These are phyloP conservation scores for Radiomyces spectabilis DNA, from an alignment of 192 early-diverging fungal species.

Conservation along the genomic window DNA sequence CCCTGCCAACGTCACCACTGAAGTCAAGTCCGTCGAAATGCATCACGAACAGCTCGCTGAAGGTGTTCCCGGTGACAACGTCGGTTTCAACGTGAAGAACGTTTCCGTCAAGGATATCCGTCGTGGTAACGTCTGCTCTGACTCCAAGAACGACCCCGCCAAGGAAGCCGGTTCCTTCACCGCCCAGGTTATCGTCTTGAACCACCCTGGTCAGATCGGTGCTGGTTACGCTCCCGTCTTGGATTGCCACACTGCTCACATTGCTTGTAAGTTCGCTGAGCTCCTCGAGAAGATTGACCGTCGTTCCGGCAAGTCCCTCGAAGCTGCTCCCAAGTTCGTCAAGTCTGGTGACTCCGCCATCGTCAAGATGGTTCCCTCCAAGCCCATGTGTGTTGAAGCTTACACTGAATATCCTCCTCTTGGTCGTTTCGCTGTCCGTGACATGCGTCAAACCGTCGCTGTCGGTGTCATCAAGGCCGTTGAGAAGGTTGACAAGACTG, in stretches of 20 bases:
- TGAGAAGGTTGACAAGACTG: slow-evolving; percentile 70
- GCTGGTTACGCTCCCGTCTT: slow-evolving; percentile 93
- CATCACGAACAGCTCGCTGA: slow-evolving; percentile 89
- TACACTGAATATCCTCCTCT: slow-evolving; percentile 91
- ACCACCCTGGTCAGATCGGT: slow-evolving; percentile 93
- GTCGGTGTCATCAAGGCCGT: slow-evolving; percentile 95
- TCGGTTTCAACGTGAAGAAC: slow-evolving; percentile 99
- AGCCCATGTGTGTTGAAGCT: slow-evolving; percentile 95
- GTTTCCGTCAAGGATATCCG: slow-evolving; percentile 96
- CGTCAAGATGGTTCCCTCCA: slow-evolving; percentile 90
- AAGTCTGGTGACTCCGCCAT: slow-evolving; percentile 94
- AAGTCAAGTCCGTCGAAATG: slow-evolving; percentile 98
- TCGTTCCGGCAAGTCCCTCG: slow-evolving; percentile 88
- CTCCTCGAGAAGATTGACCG: slow-evolving; percentile 92
- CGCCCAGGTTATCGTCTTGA: slow-evolving; percentile 93
- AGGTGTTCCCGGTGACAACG: slow-evolving; percentile 94
- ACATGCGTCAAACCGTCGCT: slow-evolving; percentile 95
- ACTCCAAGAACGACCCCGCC: slow-evolving; percentile 95
- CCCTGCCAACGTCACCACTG: slow-evolving; percentile 79
- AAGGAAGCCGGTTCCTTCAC: slow-evolving; percentile 83
- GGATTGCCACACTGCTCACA: slow-evolving; percentile 94
- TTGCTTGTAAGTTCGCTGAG: slow-evolving; percentile 94
- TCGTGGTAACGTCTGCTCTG: slow-evolving; percentile 90
- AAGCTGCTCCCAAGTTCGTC: slow-evolving; percentile 92
- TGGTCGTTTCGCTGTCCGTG: slow-evolving; percentile 96